Percentiles rank a stretch among this genome's conserved stretches.
Conservation (phyloP, 1,139 yeast species). For the Geotrichum reessii region DNA sequence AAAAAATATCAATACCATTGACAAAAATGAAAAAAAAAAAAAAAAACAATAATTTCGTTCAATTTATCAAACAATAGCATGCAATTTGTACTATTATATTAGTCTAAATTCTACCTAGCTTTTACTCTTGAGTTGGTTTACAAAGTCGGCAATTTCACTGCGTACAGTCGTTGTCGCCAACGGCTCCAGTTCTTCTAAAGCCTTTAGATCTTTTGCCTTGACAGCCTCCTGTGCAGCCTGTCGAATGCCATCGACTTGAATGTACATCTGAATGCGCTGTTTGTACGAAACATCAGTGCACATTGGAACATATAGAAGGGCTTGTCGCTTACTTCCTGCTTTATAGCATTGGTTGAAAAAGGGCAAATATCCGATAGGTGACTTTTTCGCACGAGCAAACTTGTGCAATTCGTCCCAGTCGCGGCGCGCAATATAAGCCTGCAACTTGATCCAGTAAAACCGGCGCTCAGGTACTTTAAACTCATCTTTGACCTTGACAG, state of each 20-base stretch:
- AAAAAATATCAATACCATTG: too few species aligned
- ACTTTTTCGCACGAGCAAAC: conserved; percentile 45
- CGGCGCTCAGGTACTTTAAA: conserved; percentile 61
- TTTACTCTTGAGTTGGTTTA: conserved; percentile 28
- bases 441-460: conserved; percentile 57
- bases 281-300: conserved; percentile 36
- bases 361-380: conserved; percentile 71
- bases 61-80: neutral
- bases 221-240: conserved; percentile 60
- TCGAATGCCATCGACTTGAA: conserved; percentile 49
- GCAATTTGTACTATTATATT: neutral
- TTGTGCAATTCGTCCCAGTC: conserved; percentile 59
- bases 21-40: too few species aligned
- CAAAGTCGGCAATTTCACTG: conserved; percentile 32
- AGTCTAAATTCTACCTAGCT: neutral
- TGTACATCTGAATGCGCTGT: conserved; percentile 46
- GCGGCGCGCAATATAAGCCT: conserved; percentile 46
- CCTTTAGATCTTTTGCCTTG: conserved; percentile 47
- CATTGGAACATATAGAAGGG: conserved; percentile 39
- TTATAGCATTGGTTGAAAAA: conserved; percentile 52
- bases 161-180: conserved; percentile 33
- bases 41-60: too few species aligned
- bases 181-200: conserved; percentile 39
- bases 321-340: conserved; percentile 45
- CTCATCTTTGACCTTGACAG: conserved; percentile 51